A percentile compares a stretch with the other conserved stretches of the same genome.
phyloP scores from a whole-genome alignment of 306 rosid genomes.

The Prunus campanulata region DNA sequence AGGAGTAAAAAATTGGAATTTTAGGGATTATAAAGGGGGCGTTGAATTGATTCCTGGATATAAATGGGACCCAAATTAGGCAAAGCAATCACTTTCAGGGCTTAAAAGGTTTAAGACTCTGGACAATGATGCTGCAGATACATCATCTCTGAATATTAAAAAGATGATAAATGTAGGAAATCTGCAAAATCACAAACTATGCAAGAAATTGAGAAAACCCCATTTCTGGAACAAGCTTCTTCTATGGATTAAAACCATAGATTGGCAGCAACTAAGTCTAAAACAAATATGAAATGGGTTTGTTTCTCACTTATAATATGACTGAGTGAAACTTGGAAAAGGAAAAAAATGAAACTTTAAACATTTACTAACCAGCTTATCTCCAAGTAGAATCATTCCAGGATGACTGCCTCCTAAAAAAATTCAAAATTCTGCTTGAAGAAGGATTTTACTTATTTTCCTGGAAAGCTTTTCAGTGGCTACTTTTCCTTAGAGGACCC shows the following conservation, averaged over 20 bases:
- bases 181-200: not conserved
- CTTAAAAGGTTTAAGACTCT: conserved; percentile 14
- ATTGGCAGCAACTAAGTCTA: not conserved
- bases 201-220: not conserved
- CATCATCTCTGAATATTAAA: conserved; percentile 19
- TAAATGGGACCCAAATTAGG: conserved; percentile 51
- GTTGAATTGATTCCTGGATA: conserved; percentile 32
- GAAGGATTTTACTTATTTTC: conserved; percentile 7
- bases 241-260: conserved; percentile 5
- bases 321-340: conserved; percentile 19
- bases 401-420: not conserved
- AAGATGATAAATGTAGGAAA: not conserved
- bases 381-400: not conserved
- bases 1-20: not conserved
- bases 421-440: conserved; percentile 15
- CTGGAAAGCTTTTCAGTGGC: conserved; percentile 3
- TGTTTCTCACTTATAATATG: conserved; percentile 10
- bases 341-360: not conserved
- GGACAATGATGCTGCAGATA: conserved; percentile 12
- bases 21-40: conserved; percentile 29
- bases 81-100: conserved; percentile 34
- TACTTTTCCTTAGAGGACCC: conserved; percentile 1
- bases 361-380: not conserved
- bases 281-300: not conserved
- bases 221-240: conserved; percentile 6